Base-by-base conservation (phyloP, 257 asterid species). In the Solanum neorickii region DNA sequence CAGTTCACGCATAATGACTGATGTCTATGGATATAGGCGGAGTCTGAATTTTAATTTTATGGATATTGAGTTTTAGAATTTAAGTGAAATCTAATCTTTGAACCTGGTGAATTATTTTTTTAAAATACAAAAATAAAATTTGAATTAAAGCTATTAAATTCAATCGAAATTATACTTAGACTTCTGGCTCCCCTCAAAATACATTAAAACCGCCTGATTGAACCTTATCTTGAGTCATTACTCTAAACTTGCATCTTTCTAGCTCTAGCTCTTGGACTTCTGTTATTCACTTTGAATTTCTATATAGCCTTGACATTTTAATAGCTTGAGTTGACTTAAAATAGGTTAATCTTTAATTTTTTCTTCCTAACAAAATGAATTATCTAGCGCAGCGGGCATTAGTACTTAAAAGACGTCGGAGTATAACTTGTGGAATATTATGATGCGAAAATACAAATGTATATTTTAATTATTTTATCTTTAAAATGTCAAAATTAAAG, bases 101-200 rank as follows among this genome's bases (percentile, higher is more conserved):
- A 47, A 14, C 0, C 2, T 56, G 8, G 8, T 3, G 0, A 56
- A 56, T 18, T 7, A 56, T 18, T 56, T 49, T 14, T 56, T 56
- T 56, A 1, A 18, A 47, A 56, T 18, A 7, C 11, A 56, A 56
- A 18, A 7, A 56, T 18, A 56, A 0, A 18, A 52, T 52, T 62
- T n/a, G 8, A n/a, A n/a, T 62, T 23, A 62, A 62, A 62, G 0
- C 29, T 11, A 62, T 62, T 62, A 1, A 62, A n/a, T 62, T 5
- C 70, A n/a, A 2, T 9, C 0, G 1, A 21, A 59, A 0, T 15
- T 0, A 15, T 62, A 23, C 69, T 60, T 23, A 2, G 7, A 1
- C 69, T 23, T 23, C 0, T 9, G 4, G 69, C 9, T 52, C n/a
- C 1, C 2, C n/a, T 18, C 9, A 1, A 62, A 3, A 62, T 62